Conservation (phyloP, 495 filamentous ascomycete species). For the Hypomontagnella monticulosa region DNA sequence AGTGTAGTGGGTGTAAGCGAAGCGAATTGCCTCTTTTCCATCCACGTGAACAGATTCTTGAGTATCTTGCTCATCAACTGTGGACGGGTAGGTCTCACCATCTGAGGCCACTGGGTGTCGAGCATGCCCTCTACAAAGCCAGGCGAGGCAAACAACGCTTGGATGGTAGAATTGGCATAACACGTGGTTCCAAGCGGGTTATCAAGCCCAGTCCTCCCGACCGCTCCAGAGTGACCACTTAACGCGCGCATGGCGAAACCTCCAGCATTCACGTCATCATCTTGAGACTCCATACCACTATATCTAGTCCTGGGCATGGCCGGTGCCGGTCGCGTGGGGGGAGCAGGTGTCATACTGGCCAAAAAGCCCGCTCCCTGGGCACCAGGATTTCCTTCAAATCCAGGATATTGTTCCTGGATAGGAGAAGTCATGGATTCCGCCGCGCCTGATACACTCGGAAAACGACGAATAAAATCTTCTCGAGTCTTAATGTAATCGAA, state of each 20-base stretch:
- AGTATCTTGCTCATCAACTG: conserved; percentile 82
- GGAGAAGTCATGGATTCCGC: conserved; percentile 77
- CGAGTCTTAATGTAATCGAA: conserved; percentile 60
- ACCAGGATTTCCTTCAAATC: conserved; percentile 9
- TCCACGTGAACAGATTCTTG: conserved; percentile 73
- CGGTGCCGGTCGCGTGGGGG: conserved; percentile 79
- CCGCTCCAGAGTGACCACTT: conserved; percentile 63
- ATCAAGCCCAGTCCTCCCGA: conserved; percentile 50
- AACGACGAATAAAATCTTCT: conserved; percentile 85
- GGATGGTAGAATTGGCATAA: conserved; percentile 86
- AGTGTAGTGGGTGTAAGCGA: conserved; percentile 67
- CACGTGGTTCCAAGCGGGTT: conserved; percentile 83
- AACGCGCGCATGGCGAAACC: conserved; percentile 47
- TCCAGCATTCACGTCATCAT: conserved; percentile 50
- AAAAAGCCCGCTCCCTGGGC: conserved; percentile 48
- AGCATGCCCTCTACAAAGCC: conserved; percentile 76
- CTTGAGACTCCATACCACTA: conserved; percentile 76
- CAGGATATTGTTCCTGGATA: conserved; percentile 5
- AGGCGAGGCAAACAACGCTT: conserved; percentile 80
- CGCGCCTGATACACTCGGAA: conserved; percentile 74
- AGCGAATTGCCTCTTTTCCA: conserved; percentile 72
- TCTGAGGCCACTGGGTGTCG: conserved; percentile 40
- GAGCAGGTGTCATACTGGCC: conserved; percentile 45
- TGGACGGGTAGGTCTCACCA: conserved; percentile 68
- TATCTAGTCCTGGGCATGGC: conserved; percentile 87